These are phyloP conservation scores for Candida buenavistaensis DNA, from an alignment of 1,139 yeast genomes.

Conservation along the genomic window DNA sequence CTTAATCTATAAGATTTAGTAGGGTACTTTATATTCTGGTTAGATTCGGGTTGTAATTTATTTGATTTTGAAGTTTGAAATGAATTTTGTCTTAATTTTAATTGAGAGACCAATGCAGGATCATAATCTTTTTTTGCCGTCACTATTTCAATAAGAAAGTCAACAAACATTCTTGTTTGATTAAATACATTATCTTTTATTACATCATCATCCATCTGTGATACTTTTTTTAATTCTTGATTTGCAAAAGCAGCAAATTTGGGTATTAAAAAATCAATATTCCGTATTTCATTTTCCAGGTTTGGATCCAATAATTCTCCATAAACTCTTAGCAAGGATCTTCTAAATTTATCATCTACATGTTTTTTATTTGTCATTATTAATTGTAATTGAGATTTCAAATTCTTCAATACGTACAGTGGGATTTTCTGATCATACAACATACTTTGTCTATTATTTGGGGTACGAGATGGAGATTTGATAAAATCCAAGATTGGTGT, in stretches of 20 bases:
- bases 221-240: constrained; percentile 56
- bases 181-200: constrained; percentile 48
- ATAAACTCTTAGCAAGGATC: constrained; percentile 58
- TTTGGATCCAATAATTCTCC: constrained; percentile 58
- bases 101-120: constrained; percentile 37
- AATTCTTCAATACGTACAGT: constrained; percentile 41
- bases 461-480: constrained; percentile 2
- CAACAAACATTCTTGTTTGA: constrained; percentile 60
- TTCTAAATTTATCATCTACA: constrained; percentile 37
- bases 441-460: constrained; percentile 9
- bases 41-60: constrained; percentile 11
- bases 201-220: constrained; percentile 40
- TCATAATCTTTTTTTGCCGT: constrained; percentile 45
- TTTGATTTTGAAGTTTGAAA: constrained; percentile 26
- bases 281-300: constrained; percentile 36
- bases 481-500: constrained; percentile 28
- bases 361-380: constrained; percentile 54
- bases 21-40: constrained; percentile 23
- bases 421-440: constrained; percentile 38
- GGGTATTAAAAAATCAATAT: constrained; percentile 63
- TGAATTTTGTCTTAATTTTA: constrained; percentile 27
- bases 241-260: constrained; percentile 65
- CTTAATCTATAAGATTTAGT: constrained; percentile 49
- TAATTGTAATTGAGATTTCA: constrained; percentile 50
- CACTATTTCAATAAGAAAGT: constrained; percentile 50